Percentiles rank a stretch among this genome's conserved stretches.
Evolutionary conservation across 176 grass and related monocot genomes (phyloP).

Genomic region (Chloris gayana): DNA sequence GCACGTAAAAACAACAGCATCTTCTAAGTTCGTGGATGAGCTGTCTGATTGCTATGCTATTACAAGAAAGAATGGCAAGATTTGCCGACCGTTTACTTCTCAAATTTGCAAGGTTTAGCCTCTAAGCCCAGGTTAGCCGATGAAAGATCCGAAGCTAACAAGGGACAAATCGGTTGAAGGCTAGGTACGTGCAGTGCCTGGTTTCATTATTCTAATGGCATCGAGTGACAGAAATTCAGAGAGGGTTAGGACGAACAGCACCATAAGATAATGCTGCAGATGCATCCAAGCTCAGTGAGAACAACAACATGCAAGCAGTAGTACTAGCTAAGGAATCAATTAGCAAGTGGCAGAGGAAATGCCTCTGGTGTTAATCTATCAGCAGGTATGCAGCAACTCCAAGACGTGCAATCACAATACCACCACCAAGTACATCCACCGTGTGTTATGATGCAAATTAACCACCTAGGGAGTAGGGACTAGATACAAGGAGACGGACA

Average conservation of each 20-base stretch:
- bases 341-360: slow-evolving; percentile 32
- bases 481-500: not conserved
- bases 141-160: slow-evolving; percentile 1
- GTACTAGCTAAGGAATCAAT: slow-evolving; percentile 36
- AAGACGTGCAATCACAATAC: slow-evolving; percentile 32
- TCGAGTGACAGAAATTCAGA: not conserved
- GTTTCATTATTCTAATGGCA: slow-evolving; percentile 27
- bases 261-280: slow-evolving; percentile 28
- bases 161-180: slow-evolving; percentile 28
- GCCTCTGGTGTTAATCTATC: slow-evolving; percentile 38
- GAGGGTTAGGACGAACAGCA: slow-evolving; percentile 12
- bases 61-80: slow-evolving; percentile 13
- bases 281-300: slow-evolving; percentile 28
- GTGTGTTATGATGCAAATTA: not conserved
- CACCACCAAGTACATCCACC: slow-evolving; percentile 29
- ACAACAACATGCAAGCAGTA: not conserved
- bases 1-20: slow-evolving; percentile 24
- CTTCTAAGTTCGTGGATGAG: slow-evolving; percentile 12
- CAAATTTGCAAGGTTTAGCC: slow-evolving; percentile 12
- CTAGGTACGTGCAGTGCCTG: not conserved
- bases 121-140: slow-evolving; percentile 14
- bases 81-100: slow-evolving; percentile 15
- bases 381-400: slow-evolving; percentile 31
- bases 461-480: slow-evolving; percentile 16
- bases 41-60: slow-evolving; percentile 24